phyloP scores from a whole-genome alignment of 2,329 filamentous ascomycete species.

The Aspergillus fumigatus region DNA sequence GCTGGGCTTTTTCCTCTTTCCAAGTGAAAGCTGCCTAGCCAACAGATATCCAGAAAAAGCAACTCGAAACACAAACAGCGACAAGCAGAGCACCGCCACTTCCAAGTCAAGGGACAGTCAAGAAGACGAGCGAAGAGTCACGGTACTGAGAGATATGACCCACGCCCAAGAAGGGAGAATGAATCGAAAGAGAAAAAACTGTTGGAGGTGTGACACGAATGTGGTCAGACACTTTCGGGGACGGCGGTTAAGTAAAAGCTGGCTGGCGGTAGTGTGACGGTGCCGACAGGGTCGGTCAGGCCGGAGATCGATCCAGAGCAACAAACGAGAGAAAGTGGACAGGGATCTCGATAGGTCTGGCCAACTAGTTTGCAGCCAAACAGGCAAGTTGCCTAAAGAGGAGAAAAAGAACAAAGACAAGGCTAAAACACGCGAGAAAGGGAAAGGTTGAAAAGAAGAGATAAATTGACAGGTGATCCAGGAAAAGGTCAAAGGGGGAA shows the following conservation, averaged over 20 bases:
- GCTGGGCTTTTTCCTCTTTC: constrained; percentile 1
- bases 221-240: constrained; percentile 14
- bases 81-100: background rate
- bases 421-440: background rate
- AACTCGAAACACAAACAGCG: background rate
- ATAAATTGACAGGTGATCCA: constrained; percentile 3
- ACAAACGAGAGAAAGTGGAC: constrained; percentile 21
- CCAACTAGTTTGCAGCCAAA: constrained; percentile 16
- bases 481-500: constrained; percentile 14
- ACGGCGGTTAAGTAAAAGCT: constrained; percentile 22
- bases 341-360: constrained; percentile 12
- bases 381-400: constrained; percentile 20
- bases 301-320: constrained; percentile 18
- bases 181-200: constrained; percentile 8
- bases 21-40: constrained; percentile 6
- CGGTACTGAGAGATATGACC: constrained; percentile 6
- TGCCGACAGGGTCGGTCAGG: constrained; percentile 19
- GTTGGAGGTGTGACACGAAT: constrained; percentile 11
- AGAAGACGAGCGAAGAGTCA: constrained; percentile 1
- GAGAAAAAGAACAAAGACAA: constrained; percentile 27
- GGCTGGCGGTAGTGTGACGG: constrained; percentile 23
- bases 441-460: constrained; percentile 4
- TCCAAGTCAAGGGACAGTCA: background rate
- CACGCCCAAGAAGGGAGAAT: constrained; percentile 5
- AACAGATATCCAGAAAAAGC: constrained; percentile 1